Evolutionary conservation across 306 rosid genomes (phyloP).

Genomic region (Carpinus fangiana): DNA sequence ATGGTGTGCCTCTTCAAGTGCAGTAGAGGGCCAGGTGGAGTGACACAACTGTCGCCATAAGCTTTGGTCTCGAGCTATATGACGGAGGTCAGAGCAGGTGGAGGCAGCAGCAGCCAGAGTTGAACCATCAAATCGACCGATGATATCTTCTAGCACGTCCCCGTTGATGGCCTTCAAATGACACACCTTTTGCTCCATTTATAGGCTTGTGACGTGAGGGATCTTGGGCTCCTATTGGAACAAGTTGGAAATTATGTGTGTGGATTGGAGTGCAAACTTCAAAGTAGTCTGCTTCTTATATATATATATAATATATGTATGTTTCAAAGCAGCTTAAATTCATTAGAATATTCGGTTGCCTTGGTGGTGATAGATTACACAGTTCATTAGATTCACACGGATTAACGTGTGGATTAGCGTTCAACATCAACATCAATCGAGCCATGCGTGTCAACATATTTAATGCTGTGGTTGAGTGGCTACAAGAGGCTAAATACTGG

Average conservation of each 20-base stretch:
- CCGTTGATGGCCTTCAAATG: neutral
- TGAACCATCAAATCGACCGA: neutral
- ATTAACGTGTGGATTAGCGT: neutral
- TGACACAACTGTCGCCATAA: neutral
- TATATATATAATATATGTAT: no score
- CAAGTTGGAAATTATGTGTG: no score
- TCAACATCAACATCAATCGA: neutral
- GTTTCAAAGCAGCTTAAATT: neutral
- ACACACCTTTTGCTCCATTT: neutral
- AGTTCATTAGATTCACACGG: neutral
- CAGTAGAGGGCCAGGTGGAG: constrained; percentile 3
- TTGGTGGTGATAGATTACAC: neutral
- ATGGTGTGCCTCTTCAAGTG: neutral
- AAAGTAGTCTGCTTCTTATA: neutral
- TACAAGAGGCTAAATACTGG: neutral
- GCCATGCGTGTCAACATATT: neutral
- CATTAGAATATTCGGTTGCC: neutral
- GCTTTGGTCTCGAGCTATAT: constrained; percentile 1
- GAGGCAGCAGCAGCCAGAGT: neutral
- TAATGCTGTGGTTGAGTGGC: neutral
- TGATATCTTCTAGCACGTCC: neutral
- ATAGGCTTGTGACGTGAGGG: no score
- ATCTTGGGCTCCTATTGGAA: no score
- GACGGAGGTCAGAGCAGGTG: neutral
- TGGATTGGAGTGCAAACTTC: neutral